phyloP scores from a whole-genome alignment of 352 stramenopile genomes.

The Pythium aristosporum region DNA sequence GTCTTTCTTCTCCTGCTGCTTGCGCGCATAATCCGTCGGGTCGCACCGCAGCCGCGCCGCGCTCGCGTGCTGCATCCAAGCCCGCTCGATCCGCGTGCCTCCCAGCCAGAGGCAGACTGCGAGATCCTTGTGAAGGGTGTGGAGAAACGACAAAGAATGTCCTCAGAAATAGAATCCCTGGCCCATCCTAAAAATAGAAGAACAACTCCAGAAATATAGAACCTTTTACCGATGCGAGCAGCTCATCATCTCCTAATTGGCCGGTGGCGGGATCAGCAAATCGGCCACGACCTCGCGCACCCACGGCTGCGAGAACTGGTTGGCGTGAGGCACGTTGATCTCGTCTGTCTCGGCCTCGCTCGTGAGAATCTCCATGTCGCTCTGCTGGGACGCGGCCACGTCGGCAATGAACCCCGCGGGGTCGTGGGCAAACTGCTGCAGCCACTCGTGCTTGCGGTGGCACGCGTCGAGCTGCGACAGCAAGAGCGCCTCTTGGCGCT shows the following conservation, averaged over 20 bases:
- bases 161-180: background rate
- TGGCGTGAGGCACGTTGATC: constrained; percentile 47
- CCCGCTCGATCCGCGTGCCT: background rate
- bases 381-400: constrained; percentile 54
- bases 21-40: constrained; percentile 78
- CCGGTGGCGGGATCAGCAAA: constrained; percentile 31
- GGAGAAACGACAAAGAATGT: background rate
- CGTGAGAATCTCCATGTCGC: constrained; percentile 61
- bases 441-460: constrained; percentile 63
- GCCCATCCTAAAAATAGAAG: background rate
- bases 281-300: constrained; percentile 52
- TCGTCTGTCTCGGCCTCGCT: constrained; percentile 65
- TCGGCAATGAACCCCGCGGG: constrained; percentile 65
- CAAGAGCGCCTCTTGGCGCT: constrained; percentile 57
- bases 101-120: background rate
- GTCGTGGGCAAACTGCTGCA: constrained; percentile 63
- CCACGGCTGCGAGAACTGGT: constrained; percentile 74
- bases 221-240: background rate
- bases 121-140: too few relatives aligned
- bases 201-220: background rate
- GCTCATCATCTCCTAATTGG: constrained; percentile 7
- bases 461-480: constrained; percentile 47
- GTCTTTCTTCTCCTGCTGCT: constrained; percentile 76
- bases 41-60: constrained; percentile 65
- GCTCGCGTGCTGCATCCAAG: constrained; percentile 40